phyloP scores from a whole-genome alignment of 805 yeast genomes.

The Hanseniaspora vineae region DNA sequence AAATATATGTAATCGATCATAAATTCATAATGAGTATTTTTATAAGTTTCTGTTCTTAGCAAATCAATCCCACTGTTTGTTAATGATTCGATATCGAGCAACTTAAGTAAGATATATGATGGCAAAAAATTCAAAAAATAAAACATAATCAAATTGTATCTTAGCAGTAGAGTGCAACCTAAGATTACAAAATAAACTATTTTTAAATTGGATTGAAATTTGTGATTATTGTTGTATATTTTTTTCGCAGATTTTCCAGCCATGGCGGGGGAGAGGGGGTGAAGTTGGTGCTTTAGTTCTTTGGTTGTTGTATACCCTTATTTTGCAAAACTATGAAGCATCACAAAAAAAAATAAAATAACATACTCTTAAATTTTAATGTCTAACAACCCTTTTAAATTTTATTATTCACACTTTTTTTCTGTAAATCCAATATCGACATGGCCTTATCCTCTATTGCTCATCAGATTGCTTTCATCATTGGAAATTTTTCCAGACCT shows the following conservation, averaged over 20 bases:
- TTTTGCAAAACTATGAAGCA: too few species aligned
- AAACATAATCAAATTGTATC: constrained; percentile 27
- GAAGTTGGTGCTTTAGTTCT: neutral
- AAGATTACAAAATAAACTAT: constrained; percentile 18
- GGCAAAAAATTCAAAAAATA: constrained; percentile 18
- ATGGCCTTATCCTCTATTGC: too few species aligned
- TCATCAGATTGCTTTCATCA: too few species aligned
- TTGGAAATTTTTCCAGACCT: too few species aligned
- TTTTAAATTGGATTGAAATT: constrained; percentile 29
- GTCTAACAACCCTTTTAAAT: too few species aligned
- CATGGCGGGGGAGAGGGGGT: too few species aligned
- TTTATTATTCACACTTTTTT: too few species aligned
- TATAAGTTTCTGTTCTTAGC: constrained; percentile 26
- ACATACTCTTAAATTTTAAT: too few species aligned
- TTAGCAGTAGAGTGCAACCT: constrained; percentile 15
- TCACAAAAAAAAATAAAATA: too few species aligned
- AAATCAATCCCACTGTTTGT: constrained; percentile 26
- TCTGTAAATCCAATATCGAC: too few species aligned
- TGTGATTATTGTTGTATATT: constrained; percentile 30
- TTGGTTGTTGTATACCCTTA: neutral
- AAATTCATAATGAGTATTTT: constrained; percentile 40
- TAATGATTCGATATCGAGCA: constrained; percentile 25
- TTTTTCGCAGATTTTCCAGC: constrained; percentile 47
- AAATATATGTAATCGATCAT: constrained; percentile 42
- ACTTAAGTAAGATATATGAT: constrained; percentile 27